Conservation (phyloP, 371 early-diverging fungal species). For the Astathelohania contejeani region DNA sequence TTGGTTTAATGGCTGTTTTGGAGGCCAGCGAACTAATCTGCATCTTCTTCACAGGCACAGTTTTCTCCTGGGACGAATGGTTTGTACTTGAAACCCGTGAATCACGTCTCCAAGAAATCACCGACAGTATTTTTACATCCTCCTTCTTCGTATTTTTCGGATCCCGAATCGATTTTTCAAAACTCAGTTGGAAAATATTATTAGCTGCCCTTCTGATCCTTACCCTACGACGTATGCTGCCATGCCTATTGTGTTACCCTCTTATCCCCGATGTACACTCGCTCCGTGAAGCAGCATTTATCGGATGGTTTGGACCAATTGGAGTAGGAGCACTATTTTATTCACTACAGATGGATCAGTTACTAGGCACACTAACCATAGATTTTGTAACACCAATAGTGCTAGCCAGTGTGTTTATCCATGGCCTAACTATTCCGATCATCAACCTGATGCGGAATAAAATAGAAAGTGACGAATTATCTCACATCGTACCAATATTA, state of each 20-base stretch:
- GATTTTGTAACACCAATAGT: constrained; percentile 24
- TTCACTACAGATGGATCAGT: constrained; percentile 18
- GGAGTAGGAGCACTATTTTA: constrained; percentile 66
- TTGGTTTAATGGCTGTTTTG: constrained; percentile 41
- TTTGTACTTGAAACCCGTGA: constrained; percentile 45
- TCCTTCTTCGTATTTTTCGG: constrained; percentile 50
- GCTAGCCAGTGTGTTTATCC: constrained; percentile 21
- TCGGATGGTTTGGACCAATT: constrained; percentile 88
- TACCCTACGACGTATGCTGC: constrained; percentile 29
- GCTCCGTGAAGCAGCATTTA: constrained; percentile 65
- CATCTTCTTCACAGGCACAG: constrained; percentile 47
- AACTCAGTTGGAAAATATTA: constrained; percentile 10
- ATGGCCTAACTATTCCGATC: constrained; percentile 33
- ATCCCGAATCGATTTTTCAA: constrained; percentile 14
- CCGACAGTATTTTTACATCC: constrained; percentile 39
- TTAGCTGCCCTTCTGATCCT: constrained; percentile 33
- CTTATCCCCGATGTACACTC: constrained; percentile 59
- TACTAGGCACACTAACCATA: constrained; percentile 6
- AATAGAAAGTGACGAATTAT: too few relatives aligned
- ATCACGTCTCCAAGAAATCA: constrained; percentile 39
- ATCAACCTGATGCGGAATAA: constrained; percentile 13
- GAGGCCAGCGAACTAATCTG: constrained; percentile 47
- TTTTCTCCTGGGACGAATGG: constrained; percentile 47
- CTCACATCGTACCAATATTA: too few relatives aligned
- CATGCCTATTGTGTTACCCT: constrained; percentile 29